These are phyloP conservation scores for Zoysia japonica DNA, from an alignment of 176 grass and related monocot species.

Conservation along the genomic window DNA sequence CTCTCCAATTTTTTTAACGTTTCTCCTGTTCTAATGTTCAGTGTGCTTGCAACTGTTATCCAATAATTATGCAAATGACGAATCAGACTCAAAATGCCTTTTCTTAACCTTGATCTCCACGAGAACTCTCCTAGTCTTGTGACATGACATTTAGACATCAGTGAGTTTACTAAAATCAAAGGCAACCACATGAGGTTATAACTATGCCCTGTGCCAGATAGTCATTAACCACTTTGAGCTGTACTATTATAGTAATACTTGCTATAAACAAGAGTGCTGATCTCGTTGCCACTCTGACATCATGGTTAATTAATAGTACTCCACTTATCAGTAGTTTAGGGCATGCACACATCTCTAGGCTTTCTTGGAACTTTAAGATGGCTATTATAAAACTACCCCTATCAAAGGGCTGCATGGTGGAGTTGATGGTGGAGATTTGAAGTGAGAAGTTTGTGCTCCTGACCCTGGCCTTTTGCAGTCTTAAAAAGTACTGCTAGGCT, in stretches of 20 bases:
- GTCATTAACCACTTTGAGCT: slow-evolving; percentile 11
- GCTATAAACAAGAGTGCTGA: slow-evolving; percentile 22
- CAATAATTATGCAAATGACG: slow-evolving; percentile 20
- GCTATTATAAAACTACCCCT: slow-evolving; percentile 36
- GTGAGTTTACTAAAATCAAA: slow-evolving; percentile 2
- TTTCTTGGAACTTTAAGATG: slow-evolving; percentile 50
- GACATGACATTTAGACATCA: neutral
- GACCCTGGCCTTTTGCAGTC: slow-evolving; percentile 19
- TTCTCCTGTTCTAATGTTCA: neutral
- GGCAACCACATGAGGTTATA: neutral
- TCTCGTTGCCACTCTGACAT: slow-evolving; percentile 37
- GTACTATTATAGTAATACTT: slow-evolving; percentile 8
- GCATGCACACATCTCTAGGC: slow-evolving; percentile 49
- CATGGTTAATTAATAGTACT: slow-evolving; percentile 35
- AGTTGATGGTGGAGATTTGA: slow-evolving; percentile 29
- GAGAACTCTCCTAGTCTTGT: slow-evolving; percentile 1
- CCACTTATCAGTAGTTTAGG: slow-evolving; percentile 38
- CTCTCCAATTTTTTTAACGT: neutral
- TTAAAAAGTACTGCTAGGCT: slow-evolving; percentile 14
- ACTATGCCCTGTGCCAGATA: neutral
- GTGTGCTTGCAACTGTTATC: slow-evolving; percentile 12
- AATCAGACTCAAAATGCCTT: neutral
- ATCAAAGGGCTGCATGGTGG: slow-evolving; percentile 31
- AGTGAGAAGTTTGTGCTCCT: slow-evolving; percentile 36
- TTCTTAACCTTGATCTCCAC: neutral